Evolutionary conservation across 371 early-diverging fungal genomes (phyloP).

Genomic region (Batkoa obscura): DNA sequence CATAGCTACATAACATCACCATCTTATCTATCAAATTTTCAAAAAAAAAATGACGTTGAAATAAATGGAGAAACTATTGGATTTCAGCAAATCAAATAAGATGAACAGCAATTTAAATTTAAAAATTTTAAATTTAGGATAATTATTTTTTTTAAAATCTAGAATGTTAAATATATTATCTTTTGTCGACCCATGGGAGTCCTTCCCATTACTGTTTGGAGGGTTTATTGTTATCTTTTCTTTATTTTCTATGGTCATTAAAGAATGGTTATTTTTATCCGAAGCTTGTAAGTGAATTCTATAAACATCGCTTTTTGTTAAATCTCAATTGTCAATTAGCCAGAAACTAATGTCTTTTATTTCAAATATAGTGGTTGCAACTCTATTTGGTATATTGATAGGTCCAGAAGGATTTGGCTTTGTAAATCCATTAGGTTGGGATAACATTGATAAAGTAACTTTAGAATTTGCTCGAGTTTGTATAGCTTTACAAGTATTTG

Average conservation of each 20-base stretch:
- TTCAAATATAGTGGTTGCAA: conserved; percentile 43
- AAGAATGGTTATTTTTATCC: conserved; percentile 74
- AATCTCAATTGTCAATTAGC: not conserved
- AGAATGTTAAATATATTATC: too few relatives aligned
- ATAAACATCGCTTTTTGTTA: not conserved
- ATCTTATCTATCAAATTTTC: too few relatives aligned
- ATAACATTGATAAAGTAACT: conserved; percentile 24
- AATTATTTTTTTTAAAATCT: too few relatives aligned
- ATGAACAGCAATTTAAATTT: too few relatives aligned
- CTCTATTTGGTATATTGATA: conserved; percentile 68
- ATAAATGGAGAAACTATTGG: too few relatives aligned
- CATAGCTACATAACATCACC: too few relatives aligned
- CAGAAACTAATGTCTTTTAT: not conserved
- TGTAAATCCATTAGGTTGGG: conserved; percentile 32
- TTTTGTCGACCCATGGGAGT: not conserved
- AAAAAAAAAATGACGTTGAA: too few relatives aligned
- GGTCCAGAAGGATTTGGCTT: conserved; percentile 49
- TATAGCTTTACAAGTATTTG: conserved; percentile 54
- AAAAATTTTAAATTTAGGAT: too few relatives aligned
- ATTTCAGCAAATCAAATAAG: too few relatives aligned
- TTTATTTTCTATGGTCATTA: conserved; percentile 74
- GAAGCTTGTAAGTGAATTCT: conserved; percentile 50
- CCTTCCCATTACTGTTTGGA: conserved; percentile 15
- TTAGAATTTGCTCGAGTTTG: conserved; percentile 54
- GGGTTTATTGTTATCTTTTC: conserved; percentile 74